phyloP scores from a whole-genome alignment of 805 yeast species.

The Candida schatavii region DNA sequence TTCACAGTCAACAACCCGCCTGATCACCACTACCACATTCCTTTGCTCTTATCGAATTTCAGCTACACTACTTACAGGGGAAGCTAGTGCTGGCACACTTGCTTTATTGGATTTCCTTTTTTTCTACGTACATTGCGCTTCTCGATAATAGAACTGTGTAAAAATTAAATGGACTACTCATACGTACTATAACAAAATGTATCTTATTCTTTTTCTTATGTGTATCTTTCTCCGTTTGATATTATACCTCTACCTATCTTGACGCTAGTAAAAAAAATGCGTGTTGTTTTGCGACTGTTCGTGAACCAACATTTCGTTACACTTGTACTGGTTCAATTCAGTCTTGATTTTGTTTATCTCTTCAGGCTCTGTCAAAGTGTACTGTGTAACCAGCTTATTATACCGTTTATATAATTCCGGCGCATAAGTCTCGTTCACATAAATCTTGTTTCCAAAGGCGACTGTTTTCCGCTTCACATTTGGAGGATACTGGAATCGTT shows the following conservation, averaged over 20 bases:
- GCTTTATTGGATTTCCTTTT: too few species aligned
- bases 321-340: constrained; percentile 64
- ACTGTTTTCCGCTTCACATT: constrained; percentile 25
- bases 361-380: constrained; percentile 46
- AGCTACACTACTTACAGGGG: constrained; percentile 93
- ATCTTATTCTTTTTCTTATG: too few species aligned
- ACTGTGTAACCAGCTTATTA: constrained; percentile 51
- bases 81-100: constrained; percentile 45
- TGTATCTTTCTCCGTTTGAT: too few species aligned
- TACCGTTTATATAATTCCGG: constrained; percentile 52
- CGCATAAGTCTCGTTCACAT: constrained; percentile 52
- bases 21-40: constrained; percentile 85
- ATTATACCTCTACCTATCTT: too few species aligned
- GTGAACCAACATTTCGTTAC: constrained; percentile 67
- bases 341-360: constrained; percentile 55
- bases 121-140: too few species aligned
- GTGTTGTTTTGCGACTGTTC: constrained; percentile 58
- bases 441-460: constrained; percentile 45
- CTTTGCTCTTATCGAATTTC: constrained; percentile 77
- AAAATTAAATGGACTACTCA: too few species aligned
- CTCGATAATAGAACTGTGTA: too few species aligned
- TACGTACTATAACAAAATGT: too few species aligned
- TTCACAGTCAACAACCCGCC: constrained; percentile 68
- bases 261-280: constrained; percentile 56
- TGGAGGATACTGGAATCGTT: constrained; percentile 3